Evolutionary conservation across 164 flowering plant species (phyloP), one percentile per base, ranked within the genome.

Genomic region (Vitis amurensis): DNA sequence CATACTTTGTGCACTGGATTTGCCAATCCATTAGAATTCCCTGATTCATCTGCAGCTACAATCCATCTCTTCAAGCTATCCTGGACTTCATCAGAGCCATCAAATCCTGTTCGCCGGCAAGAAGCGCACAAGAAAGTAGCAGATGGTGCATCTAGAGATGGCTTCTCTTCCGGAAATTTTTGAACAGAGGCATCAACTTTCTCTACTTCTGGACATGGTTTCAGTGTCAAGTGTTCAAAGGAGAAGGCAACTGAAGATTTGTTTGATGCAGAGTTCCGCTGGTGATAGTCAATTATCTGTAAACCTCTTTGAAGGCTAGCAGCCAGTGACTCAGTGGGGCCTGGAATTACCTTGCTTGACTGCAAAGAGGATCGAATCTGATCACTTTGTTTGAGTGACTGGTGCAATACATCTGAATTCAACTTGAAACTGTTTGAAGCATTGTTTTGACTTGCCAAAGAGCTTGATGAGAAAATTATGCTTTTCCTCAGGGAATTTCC

Each of bases 281-380:
- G 93, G 71, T 96, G 99, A 76, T 81, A 29, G 66, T 91, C 96
- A 62, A 96, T 92, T 51, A 96, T 89, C 81, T 91, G 83, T 73
- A 92, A 75, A 55, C 99, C 99, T 77, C 97, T 87, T 9, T 89
- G 92, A 62, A 96, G 94, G 73, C 99, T 93, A 55, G 94, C 92
- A 59, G 97, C 98, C 84, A 96, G 81, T 14, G 95, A 87, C 50
- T 93, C 91, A 11, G 99, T 80, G 11, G 94, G 88, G 27, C 91
- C 85, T 17, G 85, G 68, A 59, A 80, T 81, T 27, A 80, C 70
- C 70, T 77, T 85, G 85, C 89, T 90, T 72, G 94, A 86, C 15
- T 74, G 81, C 75, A 91, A 74, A 52, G 97, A 92, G 50, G 93
- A 86, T 30, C 81, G 74, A 13, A 83, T 61, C 14, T 67, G 74